These are phyloP conservation scores for Atractiella rhizophila DNA, from an alignment of 768 basidiomycete species.

Conservation along the genomic window DNA sequence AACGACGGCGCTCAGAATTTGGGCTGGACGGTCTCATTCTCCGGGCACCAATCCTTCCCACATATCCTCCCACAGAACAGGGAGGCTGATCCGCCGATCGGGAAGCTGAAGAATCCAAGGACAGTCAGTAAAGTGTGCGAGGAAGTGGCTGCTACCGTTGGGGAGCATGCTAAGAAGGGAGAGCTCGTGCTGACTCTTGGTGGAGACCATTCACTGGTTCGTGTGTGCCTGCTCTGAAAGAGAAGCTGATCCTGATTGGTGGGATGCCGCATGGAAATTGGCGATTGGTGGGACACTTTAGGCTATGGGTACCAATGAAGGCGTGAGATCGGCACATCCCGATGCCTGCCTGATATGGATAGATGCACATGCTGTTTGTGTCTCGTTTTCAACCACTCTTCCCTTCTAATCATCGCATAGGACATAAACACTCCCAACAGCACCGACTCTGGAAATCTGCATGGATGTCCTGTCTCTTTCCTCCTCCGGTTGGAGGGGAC, in stretches of 20 bases:
- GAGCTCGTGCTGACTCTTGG: constrained; percentile 71
- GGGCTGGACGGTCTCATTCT: constrained; percentile 72
- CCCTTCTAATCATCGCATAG: not conserved
- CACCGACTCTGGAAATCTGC: constrained; percentile 62
- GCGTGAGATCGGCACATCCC: constrained; percentile 37
- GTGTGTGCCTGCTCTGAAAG: constrained; percentile 15
- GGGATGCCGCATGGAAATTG: not conserved
- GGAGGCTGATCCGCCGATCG: constrained; percentile 49
- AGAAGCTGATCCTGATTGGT: not conserved
- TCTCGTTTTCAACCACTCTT: not conserved
- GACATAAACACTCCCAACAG: constrained; percentile 80
- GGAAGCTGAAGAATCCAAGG: constrained; percentile 68
- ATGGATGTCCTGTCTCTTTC: constrained; percentile 96
- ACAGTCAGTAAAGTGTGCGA: constrained; percentile 46
- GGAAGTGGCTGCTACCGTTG: constrained; percentile 52
- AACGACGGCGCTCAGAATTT: constrained; percentile 21
- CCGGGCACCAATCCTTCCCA: constrained; percentile 26
- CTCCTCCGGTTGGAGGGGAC: constrained; percentile 35
- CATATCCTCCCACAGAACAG: constrained; percentile 18
- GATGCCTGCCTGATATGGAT: constrained; percentile 68
- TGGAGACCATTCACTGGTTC: constrained; percentile 78
- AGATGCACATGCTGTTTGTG: constrained; percentile 37
- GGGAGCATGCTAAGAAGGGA: constrained; percentile 46
- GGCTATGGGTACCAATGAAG: constrained; percentile 86
- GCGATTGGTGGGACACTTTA: constrained; percentile 12